phyloP scores from a whole-genome alignment of 495 filamentous ascomycete species.

The Neurospora sp. region DNA sequence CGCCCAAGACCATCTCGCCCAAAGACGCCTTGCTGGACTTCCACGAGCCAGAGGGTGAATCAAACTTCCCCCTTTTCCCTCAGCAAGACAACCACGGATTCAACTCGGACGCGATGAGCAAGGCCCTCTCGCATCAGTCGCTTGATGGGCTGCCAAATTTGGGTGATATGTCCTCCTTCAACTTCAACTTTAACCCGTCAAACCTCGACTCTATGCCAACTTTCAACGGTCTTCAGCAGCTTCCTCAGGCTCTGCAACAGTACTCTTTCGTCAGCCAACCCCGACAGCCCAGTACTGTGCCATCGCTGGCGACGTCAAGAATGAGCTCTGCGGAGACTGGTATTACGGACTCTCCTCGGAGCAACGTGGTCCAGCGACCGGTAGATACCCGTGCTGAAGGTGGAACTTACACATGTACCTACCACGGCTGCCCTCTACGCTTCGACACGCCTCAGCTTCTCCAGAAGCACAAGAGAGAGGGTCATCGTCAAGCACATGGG shows the following conservation, averaged over 20 bases:
- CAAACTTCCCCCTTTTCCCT: slow-evolving; percentile 61
- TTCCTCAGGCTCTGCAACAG: slow-evolving; percentile 28
- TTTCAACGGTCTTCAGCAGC: background rate
- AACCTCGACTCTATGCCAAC: slow-evolving; percentile 30
- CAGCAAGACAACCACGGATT: slow-evolving; percentile 25
- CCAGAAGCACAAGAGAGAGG: slow-evolving; percentile 93
- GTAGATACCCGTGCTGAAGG: slow-evolving; percentile 57
- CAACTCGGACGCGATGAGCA: slow-evolving; percentile 20
- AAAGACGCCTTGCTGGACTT: slow-evolving; percentile 89
- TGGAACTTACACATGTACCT: slow-evolving; percentile 92
- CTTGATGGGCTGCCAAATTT: slow-evolving; percentile 33
- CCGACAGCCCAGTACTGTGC: slow-evolving; percentile 36
- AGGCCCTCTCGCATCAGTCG: slow-evolving; percentile 22
- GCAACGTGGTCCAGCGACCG: slow-evolving; percentile 40
- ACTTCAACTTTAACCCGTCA: slow-evolving; percentile 1
- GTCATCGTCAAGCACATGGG: slow-evolving; percentile 58
- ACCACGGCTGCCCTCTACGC: slow-evolving; percentile 78
- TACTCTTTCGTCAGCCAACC: slow-evolving; percentile 45
- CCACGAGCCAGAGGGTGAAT: slow-evolving; percentile 58
- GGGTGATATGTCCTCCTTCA: slow-evolving; percentile 28
- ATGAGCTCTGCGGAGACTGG: slow-evolving; percentile 32
- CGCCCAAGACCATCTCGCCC: slow-evolving; percentile 86
- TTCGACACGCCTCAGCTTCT: slow-evolving; percentile 81
- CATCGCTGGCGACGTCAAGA: slow-evolving; percentile 31
- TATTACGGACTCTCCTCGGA: slow-evolving; percentile 14